Percentiles rank a stretch among this genome's conserved stretches.
These are phyloP conservation scores for Colletotrichum destructivum DNA, from an alignment of 2,329 filamentous ascomycete species.

Conservation along the genomic window DNA sequence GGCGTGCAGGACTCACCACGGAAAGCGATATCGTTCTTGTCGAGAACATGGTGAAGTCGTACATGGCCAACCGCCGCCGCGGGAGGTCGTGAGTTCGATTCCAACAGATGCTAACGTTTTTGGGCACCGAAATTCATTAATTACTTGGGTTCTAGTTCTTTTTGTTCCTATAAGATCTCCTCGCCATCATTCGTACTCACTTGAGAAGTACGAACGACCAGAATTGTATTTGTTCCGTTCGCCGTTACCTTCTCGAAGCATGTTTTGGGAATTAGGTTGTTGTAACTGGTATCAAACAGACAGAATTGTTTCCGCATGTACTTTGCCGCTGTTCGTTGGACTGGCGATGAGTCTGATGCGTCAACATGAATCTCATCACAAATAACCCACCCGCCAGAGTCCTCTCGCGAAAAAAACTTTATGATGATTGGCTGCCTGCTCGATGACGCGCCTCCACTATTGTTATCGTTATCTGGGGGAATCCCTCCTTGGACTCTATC, in stretches of 20 bases:
- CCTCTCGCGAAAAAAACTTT: neutral
- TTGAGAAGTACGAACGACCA: neutral
- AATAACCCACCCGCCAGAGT: neutral
- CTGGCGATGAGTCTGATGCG: neutral
- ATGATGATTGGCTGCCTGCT: neutral
- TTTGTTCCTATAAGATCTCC: neutral
- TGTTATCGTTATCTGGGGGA: neutral
- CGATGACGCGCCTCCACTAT: neutral
- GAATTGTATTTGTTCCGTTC: constrained; percentile 10
- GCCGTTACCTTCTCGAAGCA: constrained; percentile 10
- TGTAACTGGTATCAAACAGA: neutral
- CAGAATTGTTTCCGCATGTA: neutral
- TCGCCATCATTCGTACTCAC: neutral
- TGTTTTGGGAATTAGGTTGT: constrained; percentile 10
- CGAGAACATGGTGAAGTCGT: constrained; percentile 61
- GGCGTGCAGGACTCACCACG: constrained; percentile 56
- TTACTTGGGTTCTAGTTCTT: neutral
- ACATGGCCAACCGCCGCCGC: constrained; percentile 60
- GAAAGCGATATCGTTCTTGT: constrained; percentile 62
- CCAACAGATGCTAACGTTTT: neutral
- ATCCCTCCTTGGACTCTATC: constrained; percentile 4
- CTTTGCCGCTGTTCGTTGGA: neutral
- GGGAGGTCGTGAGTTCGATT: too few species aligned
- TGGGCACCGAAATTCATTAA: neutral
- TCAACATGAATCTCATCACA: neutral